Evolutionary conservation across 2,329 filamentous ascomycete genomes (phyloP), one percentile per base, ranked within the genome.

Genomic region (Arthrobotrys entomopaga): DNA sequence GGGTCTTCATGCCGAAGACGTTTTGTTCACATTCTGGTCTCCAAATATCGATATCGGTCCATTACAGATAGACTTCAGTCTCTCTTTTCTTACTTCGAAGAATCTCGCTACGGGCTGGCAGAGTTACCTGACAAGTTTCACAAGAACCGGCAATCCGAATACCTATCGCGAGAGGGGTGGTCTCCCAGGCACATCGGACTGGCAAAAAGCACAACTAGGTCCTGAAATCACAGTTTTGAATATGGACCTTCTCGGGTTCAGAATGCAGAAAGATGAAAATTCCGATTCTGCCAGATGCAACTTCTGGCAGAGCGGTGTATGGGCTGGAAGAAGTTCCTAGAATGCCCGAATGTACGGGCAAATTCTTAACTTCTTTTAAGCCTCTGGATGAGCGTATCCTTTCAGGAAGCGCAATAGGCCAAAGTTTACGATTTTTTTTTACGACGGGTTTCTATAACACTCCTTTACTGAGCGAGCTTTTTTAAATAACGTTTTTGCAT

Each of bases 1-100:
- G 0, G 82, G 81, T 4, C 79, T 80, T 52, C 83, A 84, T 73
- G 83, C 79, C 6, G 79, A 80, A 6, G 83, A 84, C 65, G 77
- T 84, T 4, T 75, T 83, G 4, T 79, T 82, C 15, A 80, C 81
- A 1, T 84, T 84, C 77, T 83, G 81, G 79, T 80, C 81, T 59
- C 70, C 79, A 2, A 76, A 79, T 26, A 66, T 82, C 38, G 78
- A 79, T 6, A 64, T 79, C 34, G 77, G 79, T 22, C 75, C 81
- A 22, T 75, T 80, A 5, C 79, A 80, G 15, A 56, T 81, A 0
- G 80, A 80, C 16, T 73, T 81, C 3, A 80, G 81, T 8, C 79
- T 83, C 52, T 80, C 80, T 56, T 77, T 79, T 40, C 53, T 80
- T 16, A 77, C 77, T 1, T 69, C 77, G 11, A 78, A 77, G 59